Evolutionary conservation across 2,329 filamentous ascomycete genomes (phyloP), one percentile per base, ranked within the genome.

Genomic region (Aureobasidium melanogenum): DNA sequence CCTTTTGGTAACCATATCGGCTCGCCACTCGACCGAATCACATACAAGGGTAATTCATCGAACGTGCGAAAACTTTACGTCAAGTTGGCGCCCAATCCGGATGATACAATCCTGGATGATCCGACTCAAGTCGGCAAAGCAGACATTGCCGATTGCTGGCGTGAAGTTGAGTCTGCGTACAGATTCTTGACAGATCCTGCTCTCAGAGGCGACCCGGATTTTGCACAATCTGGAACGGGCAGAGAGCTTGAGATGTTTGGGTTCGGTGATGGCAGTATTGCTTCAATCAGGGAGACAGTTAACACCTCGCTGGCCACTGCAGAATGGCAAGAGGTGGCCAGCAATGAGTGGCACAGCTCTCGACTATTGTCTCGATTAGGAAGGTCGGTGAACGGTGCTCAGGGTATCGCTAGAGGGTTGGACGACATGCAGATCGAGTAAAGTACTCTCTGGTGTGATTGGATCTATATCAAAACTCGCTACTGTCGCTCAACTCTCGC

Each of bases 1-100:
- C 87, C 88, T 0, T 83, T 86, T 38, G 78, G 80, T 51, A 79
- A 80, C 6, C 86, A 89, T 68, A 78, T 88, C 54, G 73, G 41
- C 15, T 19, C 30, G 10, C 54, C 54, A 79, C 41, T 46, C 24
- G 56, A 50, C 44, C 32, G 44, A 52, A 44, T 36, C 28, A 36
- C 34, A 28, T 44, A 52, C 47, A 44, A 43, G 19, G 58, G 36
- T 19, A 52, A 50, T n/a, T 38, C 56, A 14, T 47, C 46, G 5
- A 50, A 60, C 14, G 47, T 60, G 7, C 46, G 52, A 32, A 39
- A 63, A 15, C 61, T 79, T 1, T 67, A 71, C 3, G 66, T 79
- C 9, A 74, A 77, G 55, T 70, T 80, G 10, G 75, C 77, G 0
- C 77, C 77, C 0, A 70, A 71, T 1, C 66, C 70, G 0, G 70